Evolutionary conservation across 805 yeast species (phyloP), one percentile per base, ranked within the genome.

Genomic region (Wickerhamomyces bovis): DNA sequence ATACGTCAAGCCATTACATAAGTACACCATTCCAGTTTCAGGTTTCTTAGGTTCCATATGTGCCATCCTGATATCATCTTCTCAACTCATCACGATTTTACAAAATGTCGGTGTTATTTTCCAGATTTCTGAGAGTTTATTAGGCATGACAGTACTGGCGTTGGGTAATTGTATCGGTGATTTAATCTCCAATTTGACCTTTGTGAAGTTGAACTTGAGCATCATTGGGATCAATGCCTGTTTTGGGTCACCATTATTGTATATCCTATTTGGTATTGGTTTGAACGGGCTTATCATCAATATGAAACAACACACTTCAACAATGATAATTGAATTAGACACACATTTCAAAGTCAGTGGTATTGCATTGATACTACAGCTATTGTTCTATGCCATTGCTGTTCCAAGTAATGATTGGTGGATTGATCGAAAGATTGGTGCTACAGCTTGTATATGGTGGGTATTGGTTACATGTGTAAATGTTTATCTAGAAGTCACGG

Each of bases 221-320:
- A 73, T 85, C 41, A 85, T 92, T 85, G 97, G 97, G 0, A 70
- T 94, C n/a, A 86, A 94, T 25, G 97, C 97, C 0, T 90, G 98
- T 59, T 85, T 90, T 62, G 98, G 97, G 0, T 89, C 97, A 1
- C 98, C 98, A 0, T 66, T 92, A 47, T 63, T 94, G 38, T 84
- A 89, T 44, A 69, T 85, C 39, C 68, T 94, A 11, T 71, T 90
- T 36, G 95, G 97, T 0, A 67, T 92, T 49, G 97, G 97, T 0
- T 57, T 83, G 6, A 84, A 86, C 54, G 89, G 92, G 0, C 50
- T 87, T 30, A 49, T 81, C 1, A 65, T 75, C 8, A 36, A 36
- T n/a, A 36, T 19, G 22, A 19, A 19, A 19, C n/a, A 20, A 36
- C 39, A 36, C 19, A 19, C 39, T 19, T 19, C 22, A 13, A 36